Evolutionary conservation across 768 basidiomycete genomes (phyloP).

Genomic region (Tricholoma furcatifolium): DNA sequence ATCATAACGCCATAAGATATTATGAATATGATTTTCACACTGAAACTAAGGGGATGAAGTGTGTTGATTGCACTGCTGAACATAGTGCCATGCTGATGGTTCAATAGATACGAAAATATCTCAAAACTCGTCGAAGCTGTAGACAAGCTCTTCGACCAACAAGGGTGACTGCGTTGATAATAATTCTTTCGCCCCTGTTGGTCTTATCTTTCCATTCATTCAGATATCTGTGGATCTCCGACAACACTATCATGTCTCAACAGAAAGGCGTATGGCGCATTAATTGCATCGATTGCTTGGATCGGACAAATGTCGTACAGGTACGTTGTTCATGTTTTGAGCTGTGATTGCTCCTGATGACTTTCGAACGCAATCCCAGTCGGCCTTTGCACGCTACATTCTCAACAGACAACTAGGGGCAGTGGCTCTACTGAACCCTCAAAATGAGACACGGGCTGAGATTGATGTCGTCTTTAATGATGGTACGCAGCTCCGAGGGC

Average conservation of each 20-base stretch:
- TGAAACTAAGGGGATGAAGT: constrained; percentile 96
- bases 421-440: constrained; percentile 61
- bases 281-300: constrained; percentile 95
- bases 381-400: constrained; percentile 86
- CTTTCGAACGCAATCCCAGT: constrained; percentile 41
- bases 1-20: constrained; percentile 46
- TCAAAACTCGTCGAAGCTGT: constrained; percentile 70
- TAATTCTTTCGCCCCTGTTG: constrained; percentile 2
- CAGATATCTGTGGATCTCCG: constrained; percentile 84
- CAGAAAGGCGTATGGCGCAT: constrained; percentile 88
- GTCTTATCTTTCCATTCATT: constrained; percentile 1
- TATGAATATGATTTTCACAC: constrained; percentile 89
- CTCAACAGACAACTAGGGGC: constrained; percentile 74
- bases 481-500: constrained; percentile 38
- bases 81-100: background rate
- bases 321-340: constrained; percentile 32
- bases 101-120: constrained; percentile 85
- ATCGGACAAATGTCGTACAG: constrained; percentile 94
- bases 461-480: constrained; percentile 80
- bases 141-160: constrained; percentile 71
- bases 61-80: constrained; percentile 19
- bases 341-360: background rate
- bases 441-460: constrained; percentile 51
- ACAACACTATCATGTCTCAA: constrained; percentile 64
- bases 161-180: constrained; percentile 54